phyloP scores from a whole-genome alignment of 1,284 basidiomycete genomes.

The Peniophora sp. region DNA sequence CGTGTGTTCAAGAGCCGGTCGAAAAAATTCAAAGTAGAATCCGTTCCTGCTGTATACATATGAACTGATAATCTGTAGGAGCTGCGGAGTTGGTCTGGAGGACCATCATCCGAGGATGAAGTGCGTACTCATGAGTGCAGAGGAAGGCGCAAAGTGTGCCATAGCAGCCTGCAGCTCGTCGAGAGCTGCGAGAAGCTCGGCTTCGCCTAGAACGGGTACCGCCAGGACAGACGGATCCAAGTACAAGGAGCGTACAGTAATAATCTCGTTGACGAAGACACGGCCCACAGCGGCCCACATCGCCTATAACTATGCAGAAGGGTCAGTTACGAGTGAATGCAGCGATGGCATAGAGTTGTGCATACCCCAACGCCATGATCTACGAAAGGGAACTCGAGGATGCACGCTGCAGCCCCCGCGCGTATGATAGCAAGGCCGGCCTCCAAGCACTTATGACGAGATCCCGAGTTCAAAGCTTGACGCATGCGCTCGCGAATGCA shows the following conservation, averaged over 20 bases:
- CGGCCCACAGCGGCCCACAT: slow-evolving; percentile 18
- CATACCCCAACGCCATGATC: slow-evolving; percentile 20
- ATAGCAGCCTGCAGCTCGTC: slow-evolving; percentile 9
- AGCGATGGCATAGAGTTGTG: neutral
- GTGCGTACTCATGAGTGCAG: slow-evolving; percentile 10
- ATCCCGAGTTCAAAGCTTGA: slow-evolving; percentile 17
- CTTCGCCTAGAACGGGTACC: slow-evolving; percentile 1
- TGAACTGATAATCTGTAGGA: slow-evolving; percentile 7
- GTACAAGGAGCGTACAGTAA: slow-evolving; percentile 7
- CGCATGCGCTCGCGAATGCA: slow-evolving; percentile 16
- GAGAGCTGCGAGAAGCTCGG: slow-evolving; percentile 6
- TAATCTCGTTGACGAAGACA: slow-evolving; percentile 16
- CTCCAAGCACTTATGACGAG: slow-evolving; percentile 19
- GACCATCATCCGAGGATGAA: neutral
- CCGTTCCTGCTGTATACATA: slow-evolving; percentile 10
- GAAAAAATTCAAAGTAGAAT: slow-evolving; percentile 1
- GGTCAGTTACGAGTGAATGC: neutral
- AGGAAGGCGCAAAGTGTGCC: slow-evolving; percentile 8
- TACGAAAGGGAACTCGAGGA: slow-evolving; percentile 10
- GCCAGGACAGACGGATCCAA: neutral
- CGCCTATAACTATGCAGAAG: slow-evolving; percentile 7
- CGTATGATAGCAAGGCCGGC: slow-evolving; percentile 16
- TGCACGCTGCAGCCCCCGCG: slow-evolving; percentile 7
- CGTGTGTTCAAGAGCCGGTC: too few relatives aligned
- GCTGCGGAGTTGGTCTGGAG: neutral